Conservation (phyloP, 73 alveolate genomes). For the Halteria grandinella region DNA sequence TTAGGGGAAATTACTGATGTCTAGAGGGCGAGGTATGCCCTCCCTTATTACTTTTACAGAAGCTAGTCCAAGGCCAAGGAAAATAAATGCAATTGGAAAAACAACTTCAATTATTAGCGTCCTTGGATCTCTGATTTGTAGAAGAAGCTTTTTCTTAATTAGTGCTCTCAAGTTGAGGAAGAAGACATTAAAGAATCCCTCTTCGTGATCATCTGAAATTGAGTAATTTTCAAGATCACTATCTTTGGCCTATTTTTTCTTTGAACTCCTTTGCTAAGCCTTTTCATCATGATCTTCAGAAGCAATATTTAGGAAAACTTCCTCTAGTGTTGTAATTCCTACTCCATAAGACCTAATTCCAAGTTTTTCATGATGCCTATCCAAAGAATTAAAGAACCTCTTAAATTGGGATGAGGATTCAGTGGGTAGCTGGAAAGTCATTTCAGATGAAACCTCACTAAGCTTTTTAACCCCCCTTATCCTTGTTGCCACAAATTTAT, state of each 20-base stretch:
- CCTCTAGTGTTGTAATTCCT: conserved; percentile 83
- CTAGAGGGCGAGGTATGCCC: conserved; percentile 16
- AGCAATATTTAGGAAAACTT: conserved; percentile 79
- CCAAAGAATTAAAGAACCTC: conserved; percentile 83
- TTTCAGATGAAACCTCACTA: conserved; percentile 71
- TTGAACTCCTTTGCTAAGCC: conserved; percentile 5
- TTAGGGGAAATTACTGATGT: conserved; percentile 30
- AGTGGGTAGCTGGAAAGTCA: conserved; percentile 78
- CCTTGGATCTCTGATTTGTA: conserved; percentile 76
- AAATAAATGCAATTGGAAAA: conserved; percentile 79
- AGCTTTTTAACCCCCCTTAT: conserved; percentile 52
- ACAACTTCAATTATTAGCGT: conserved; percentile 78
- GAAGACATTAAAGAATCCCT: conserved; percentile 9
- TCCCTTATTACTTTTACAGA: conserved; percentile 10
- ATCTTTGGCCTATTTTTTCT: conserved; percentile 7
- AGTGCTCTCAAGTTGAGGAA: conserved; percentile 70
- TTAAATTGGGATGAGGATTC: conserved; percentile 64
- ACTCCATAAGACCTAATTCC: conserved; percentile 91
- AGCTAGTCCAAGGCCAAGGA: conserved; percentile 69
- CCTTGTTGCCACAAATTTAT: conserved; percentile 20
- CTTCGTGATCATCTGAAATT: conserved; percentile 42
- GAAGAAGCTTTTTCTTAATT: conserved; percentile 68
- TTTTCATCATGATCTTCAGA: conserved; percentile 62
- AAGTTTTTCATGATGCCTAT: conserved; percentile 63
- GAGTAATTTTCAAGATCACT: conserved; percentile 18